These are phyloP conservation scores for Penicillium janthinellum DNA, from an alignment of 2,329 filamentous ascomycete species.

Conservation along the genomic window DNA sequence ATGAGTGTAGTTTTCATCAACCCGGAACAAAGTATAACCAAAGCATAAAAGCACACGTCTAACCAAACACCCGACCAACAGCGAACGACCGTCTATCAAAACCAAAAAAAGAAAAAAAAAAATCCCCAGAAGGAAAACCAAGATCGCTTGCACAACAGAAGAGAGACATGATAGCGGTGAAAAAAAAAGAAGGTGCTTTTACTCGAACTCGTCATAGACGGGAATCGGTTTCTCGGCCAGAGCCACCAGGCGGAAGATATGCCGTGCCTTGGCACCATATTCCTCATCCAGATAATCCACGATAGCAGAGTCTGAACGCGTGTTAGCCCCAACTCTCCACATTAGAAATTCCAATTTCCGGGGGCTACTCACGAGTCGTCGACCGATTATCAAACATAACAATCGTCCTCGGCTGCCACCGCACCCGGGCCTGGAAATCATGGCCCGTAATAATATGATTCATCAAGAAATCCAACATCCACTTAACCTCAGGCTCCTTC, in stretches of 20 bases:
- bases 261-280: conserved; percentile 48
- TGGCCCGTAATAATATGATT: conserved; percentile 51
- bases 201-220: conserved; percentile 39
- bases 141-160: conserved; percentile 5
- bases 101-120: conserved; percentile 11
- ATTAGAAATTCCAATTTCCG: neutral
- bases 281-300: conserved; percentile 54
- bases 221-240: conserved; percentile 54
- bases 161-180: neutral
- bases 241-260: conserved; percentile 54
- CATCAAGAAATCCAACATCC: conserved; percentile 52
- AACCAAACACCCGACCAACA: conserved; percentile 1
- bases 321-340: neutral
- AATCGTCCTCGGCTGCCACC: conserved; percentile 53
- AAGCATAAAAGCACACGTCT: neutral
- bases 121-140: neutral
- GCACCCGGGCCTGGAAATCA: conserved; percentile 52
- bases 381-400: conserved; percentile 55
- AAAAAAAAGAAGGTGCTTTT: neutral
- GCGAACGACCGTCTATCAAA: conserved; percentile 28
- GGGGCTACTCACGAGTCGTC: conserved; percentile 47
- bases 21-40: neutral
- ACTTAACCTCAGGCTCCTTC: conserved; percentile 50
- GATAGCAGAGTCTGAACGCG: conserved; percentile 49
- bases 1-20: neutral